Evolutionary conservation across 768 basidiomycete genomes (phyloP), one percentile per base, ranked within the genome.

Genomic region (Mycena kentingensis): DNA sequence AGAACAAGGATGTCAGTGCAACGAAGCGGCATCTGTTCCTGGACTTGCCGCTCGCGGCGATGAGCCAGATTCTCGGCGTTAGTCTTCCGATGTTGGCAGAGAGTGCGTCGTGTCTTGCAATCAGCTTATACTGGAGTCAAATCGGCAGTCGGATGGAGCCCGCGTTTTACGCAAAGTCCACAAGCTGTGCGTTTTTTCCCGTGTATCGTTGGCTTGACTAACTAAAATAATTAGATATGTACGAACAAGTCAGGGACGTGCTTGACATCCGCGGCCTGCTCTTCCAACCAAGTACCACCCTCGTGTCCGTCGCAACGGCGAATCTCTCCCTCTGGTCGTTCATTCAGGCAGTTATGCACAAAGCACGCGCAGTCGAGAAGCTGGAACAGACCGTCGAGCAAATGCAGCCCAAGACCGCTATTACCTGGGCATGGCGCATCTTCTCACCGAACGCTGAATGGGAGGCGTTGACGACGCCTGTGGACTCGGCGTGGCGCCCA

Each of bases 111-210:
- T 45, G 42, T 27, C 35, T 52, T 3, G 51, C 51, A 21, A 21
- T 52, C 21, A 52, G 51, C 25, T 38, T 52, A 31, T 52, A 52
- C 34, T 52, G 51, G 51, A 52, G 44, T n/a, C 51, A 52, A 38
- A 39, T 52, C 36, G 36, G 44, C 3, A 29, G 51, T 19, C 16
- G 26, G 35, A 46, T 19, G 28, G 51, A 52, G 27, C 51, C 51
- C 16, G 51, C 51, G 28, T 52, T 37, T 46, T 52, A 52, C 46
- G 43, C 36, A 12, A 46, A 37, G 36, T 26, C 26, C 5, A 16
- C 34, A 3, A 46, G 31, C 41, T 37, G 51, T 46, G 41, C 27
- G 41, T 42, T 42, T 25, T 34, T 32, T 22, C 5, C 22, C 5
- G 3, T 10, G 32, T n/a, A 15, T 29, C 12, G 13, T 15, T 6